phyloP scores from a whole-genome alignment of 768 basidiomycete species.

The Amanita polypyramis region DNA sequence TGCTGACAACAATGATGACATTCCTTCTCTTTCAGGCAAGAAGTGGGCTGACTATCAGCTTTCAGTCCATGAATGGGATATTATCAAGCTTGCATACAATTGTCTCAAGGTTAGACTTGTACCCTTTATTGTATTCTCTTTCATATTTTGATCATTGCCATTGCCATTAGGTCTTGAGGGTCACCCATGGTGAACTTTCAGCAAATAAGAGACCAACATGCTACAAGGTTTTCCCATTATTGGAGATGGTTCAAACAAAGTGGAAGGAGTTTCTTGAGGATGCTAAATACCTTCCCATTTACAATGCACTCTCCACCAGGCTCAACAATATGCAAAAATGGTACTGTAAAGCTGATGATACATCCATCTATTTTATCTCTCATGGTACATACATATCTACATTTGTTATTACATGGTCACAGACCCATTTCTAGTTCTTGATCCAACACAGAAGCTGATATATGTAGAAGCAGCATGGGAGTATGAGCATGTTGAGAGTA shows the following conservation, averaged over 20 bases:
- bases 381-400: not conserved
- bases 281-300: conserved; percentile 4
- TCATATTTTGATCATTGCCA: not conserved
- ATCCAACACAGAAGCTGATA: conserved; percentile 7
- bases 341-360: not conserved
- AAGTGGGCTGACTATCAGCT: conserved; percentile 5
- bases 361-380: not conserved
- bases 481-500: not conserved
- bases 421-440: conserved; percentile 4
- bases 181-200: conserved; percentile 8
- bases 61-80: conserved; percentile 1
- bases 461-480: conserved; percentile 9
- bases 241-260: conserved; percentile 7
- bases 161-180: conserved; percentile 3
- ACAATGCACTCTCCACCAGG: conserved; percentile 8
- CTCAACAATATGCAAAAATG: conserved; percentile 8
- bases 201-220: conserved; percentile 8
- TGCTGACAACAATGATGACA: conserved; percentile 4
- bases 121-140: not conserved
- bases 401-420: not conserved
- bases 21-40: conserved; percentile 1
- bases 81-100: conserved; percentile 4
- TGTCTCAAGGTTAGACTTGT: conserved; percentile 1
- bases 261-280: conserved; percentile 5
- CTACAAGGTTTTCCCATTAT: conserved; percentile 6